Base-by-base conservation (phyloP, 163 green algal species). In the Chlorella variabilis region DNA sequence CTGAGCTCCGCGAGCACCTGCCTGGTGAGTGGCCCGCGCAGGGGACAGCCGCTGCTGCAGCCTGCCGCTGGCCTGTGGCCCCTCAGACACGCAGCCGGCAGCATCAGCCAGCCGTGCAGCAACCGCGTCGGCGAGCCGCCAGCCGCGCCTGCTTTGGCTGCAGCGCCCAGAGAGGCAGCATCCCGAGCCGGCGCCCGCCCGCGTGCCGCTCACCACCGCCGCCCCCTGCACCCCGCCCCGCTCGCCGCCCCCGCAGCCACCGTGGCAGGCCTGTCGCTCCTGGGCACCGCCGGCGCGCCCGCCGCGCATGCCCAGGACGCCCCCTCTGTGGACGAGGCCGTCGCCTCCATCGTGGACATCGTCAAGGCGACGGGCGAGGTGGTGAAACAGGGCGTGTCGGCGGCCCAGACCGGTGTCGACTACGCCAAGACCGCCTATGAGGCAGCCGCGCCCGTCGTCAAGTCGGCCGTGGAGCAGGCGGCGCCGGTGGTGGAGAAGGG, bases 321-420 rank as follows among this genome's bases (percentile, higher is more conserved):
- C 34, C 68, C 78, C 23, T 29, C 65, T 3, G 86, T 96, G 0
- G 92, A 96, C 81, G 78, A 76, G 5, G 85, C 91, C 33, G 85
- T 95, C 2, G 71, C 75, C 78, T 76, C 67, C 31, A 71, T 94
- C 25, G 87, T 95, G 11, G 89, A 92, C 36, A 84, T 83, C 15
- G 87, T 95, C 27, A 94, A 93, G 88, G 89, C 89, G 18, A 56
- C 87, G 11, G 92, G 91, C 11, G 83, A 90, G 56, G 75, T 82
- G 11, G 90, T 93, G 20, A 94, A 95, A 80, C 79, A 80, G 25
- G 87, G 87, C 41, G 48, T 94, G 17, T 81, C 86, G 45, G 69
- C 78, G 13, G 87, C 85, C 6, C 77, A 77, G 39, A 67, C 71
- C 3, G 88, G 87, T 17, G 61, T 76, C 6, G 59, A 82, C 18